Conservation (phyloP, 179 eudicot genomes). For the Dionaea muscipula region DNA sequence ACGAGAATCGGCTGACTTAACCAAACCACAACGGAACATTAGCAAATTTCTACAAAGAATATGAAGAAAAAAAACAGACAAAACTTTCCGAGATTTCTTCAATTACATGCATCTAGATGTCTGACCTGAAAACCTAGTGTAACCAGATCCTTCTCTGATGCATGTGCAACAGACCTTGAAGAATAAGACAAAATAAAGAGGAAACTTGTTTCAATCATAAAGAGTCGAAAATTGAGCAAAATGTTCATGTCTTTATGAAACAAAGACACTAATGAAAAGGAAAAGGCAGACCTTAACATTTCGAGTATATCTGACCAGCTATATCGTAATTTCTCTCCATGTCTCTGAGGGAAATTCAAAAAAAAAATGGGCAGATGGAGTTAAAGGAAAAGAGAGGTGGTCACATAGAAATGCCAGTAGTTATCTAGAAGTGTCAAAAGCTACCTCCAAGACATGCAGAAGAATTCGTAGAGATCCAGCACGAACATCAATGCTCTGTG, state of each 20-base stretch:
- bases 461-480: constrained; percentile 77
- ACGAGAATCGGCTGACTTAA: too few species aligned
- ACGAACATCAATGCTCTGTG: constrained; percentile 68
- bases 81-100: background rate
- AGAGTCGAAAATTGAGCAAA: background rate
- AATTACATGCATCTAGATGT: background rate
- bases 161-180: constrained; percentile 73
- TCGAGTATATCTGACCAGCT: constrained; percentile 96
- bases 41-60: background rate
- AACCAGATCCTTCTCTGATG: constrained; percentile 82
- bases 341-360: constrained; percentile 41
- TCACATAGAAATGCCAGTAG: constrained; percentile 2
- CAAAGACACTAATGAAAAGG: background rate
- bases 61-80: background rate
- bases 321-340: constrained; percentile 75
- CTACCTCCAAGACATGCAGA: constrained; percentile 93
- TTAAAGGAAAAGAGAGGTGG: constrained; percentile 2
- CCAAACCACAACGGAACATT: too few species aligned
- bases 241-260: too few species aligned
- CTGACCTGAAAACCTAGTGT: constrained; percentile 91
- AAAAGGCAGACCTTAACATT: constrained; percentile 53
- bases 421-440: constrained; percentile 6
- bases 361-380: constrained; percentile 6
- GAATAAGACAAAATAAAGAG: constrained; percentile 8
- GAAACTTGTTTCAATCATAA: background rate